Percentiles rank a stretch among this genome's conserved stretches.
phyloP scores from a whole-genome alignment of 768 basidiomycete species.

The Leccinum sublutescens region DNA sequence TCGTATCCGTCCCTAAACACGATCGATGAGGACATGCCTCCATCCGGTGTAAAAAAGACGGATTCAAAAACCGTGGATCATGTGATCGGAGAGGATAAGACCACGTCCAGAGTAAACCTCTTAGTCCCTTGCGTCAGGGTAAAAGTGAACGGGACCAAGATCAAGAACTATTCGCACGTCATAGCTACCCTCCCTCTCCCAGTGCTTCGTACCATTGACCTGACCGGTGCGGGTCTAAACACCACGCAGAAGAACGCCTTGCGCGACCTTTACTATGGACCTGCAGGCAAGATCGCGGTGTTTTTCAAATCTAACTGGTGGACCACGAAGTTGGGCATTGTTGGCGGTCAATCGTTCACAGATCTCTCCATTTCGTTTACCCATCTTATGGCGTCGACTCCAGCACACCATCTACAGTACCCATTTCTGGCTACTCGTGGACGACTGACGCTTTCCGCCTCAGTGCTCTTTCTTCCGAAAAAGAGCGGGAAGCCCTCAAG shows the following conservation, averaged over 20 bases:
- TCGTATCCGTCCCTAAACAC: slow-evolving; percentile 3
- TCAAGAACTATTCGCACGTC: slow-evolving; percentile 37
- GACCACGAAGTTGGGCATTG: slow-evolving; percentile 32
- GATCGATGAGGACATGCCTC: background rate
- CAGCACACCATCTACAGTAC: slow-evolving; percentile 21
- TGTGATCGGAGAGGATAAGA: background rate
- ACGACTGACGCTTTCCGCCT: slow-evolving; percentile 39
- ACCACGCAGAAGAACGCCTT: slow-evolving; percentile 37
- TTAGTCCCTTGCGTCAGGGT: slow-evolving; percentile 7
- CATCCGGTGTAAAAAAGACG: background rate
- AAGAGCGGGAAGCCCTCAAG: no score
- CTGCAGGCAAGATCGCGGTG: slow-evolving; percentile 42
- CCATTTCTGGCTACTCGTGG: slow-evolving; percentile 44
- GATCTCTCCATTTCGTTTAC: slow-evolving; percentile 27
- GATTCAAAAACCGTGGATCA: background rate
- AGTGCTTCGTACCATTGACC: slow-evolving; percentile 37
- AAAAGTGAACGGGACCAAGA: slow-evolving; percentile 4
- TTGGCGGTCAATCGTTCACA: slow-evolving; percentile 43
- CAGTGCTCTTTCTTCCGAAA: slow-evolving; percentile 31
- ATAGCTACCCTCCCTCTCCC: slow-evolving; percentile 42
- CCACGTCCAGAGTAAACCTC: background rate
- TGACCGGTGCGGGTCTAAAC: slow-evolving; percentile 25
- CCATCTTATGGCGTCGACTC: slow-evolving; percentile 30
- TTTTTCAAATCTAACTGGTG: slow-evolving; percentile 46
- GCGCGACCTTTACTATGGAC: slow-evolving; percentile 37